phyloP scores from a whole-genome alignment of 495 filamentous ascomycete species.

The Aspergillus bertholletiae region DNA sequence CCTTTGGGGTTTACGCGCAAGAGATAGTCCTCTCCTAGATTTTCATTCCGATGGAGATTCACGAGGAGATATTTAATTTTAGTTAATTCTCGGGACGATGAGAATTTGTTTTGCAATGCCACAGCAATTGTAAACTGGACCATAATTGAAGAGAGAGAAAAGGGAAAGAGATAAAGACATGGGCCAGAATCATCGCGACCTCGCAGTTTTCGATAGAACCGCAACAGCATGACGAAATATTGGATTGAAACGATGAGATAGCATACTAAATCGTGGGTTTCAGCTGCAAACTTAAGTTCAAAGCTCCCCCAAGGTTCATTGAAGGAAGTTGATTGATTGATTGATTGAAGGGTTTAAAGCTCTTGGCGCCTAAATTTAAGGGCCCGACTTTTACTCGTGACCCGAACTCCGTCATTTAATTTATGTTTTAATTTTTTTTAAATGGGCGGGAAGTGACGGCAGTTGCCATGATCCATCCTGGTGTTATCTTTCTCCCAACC shows the following conservation, averaged over 20 bases:
- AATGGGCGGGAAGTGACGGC: no score
- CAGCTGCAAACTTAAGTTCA: neutral
- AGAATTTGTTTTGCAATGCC: conserved; percentile 6
- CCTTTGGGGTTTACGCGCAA: conserved; percentile 7
- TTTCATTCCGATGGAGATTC: conserved; percentile 9
- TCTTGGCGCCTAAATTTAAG: no score
- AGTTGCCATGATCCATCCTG: no score
- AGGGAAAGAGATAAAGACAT: conserved; percentile 10
- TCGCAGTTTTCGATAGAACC: conserved; percentile 2
- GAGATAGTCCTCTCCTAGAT: conserved; percentile 9
- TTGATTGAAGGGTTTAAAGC: no score
- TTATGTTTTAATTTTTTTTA: no score
- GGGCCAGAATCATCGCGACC: neutral
- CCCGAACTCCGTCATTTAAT: no score
- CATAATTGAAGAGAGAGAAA: conserved; percentile 8
- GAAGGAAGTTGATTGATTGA: no score
- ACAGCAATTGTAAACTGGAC: conserved; percentile 8
- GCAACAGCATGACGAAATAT: neutral
- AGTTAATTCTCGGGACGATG: conserved; percentile 3
- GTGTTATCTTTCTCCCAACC: no score
- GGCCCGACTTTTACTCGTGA: no score
- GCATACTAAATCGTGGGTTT: no score
- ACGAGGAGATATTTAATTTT: conserved; percentile 8
- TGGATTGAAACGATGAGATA: no score
- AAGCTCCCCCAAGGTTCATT: no score